A percentile compares a stretch with the other conserved stretches of the same genome.
These are phyloP conservation scores for Neofusicoccum kwambonambiense DNA, from an alignment of 2,329 filamentous ascomycete species.

Conservation along the genomic window DNA sequence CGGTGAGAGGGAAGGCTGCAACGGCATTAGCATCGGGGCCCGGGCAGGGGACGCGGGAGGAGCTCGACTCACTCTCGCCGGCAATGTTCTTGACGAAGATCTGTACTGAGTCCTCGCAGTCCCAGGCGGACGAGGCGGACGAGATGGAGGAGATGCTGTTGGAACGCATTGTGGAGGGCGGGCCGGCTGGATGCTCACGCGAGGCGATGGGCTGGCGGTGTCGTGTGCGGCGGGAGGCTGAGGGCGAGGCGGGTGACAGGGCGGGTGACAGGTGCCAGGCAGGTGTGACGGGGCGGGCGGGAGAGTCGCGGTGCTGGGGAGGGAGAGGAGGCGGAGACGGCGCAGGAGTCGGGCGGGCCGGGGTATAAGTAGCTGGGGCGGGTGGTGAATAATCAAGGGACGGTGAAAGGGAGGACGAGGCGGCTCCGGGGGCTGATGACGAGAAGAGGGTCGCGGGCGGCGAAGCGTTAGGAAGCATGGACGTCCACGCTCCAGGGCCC, in stretches of 20 bases:
- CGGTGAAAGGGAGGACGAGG: conserved; percentile 11
- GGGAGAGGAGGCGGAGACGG: not conserved
- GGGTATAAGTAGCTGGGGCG: conserved; percentile 13
- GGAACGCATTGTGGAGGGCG: conserved; percentile 17
- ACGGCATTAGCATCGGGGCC: conserved; percentile 22
- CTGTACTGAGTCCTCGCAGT: conserved; percentile 55
- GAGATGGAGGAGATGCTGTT: conserved; percentile 43
- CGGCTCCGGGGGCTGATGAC: conserved; percentile 14
- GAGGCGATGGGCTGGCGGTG: not conserved
- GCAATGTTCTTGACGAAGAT: conserved; percentile 62
- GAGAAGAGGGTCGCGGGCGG: conserved; percentile 12
- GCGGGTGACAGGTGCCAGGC: not conserved
- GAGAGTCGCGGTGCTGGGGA: not conserved
- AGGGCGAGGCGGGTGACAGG: not conserved
- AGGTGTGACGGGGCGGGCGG: not conserved
- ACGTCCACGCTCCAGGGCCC: not conserved
- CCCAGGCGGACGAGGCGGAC: conserved; percentile 41
- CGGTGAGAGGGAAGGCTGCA: conserved; percentile 56
- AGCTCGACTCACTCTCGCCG: conserved; percentile 53
- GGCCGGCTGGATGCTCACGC: not conserved
- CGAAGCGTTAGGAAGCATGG: conserved; percentile 9
- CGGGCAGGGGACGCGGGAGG: conserved; percentile 24
- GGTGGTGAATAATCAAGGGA: conserved; percentile 16
- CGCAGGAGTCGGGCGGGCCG: not conserved
- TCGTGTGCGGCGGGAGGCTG: not conserved